These are phyloP conservation scores for Candida ascalaphidarum DNA, from an alignment of 805 yeast genomes.

Conservation along the genomic window DNA sequence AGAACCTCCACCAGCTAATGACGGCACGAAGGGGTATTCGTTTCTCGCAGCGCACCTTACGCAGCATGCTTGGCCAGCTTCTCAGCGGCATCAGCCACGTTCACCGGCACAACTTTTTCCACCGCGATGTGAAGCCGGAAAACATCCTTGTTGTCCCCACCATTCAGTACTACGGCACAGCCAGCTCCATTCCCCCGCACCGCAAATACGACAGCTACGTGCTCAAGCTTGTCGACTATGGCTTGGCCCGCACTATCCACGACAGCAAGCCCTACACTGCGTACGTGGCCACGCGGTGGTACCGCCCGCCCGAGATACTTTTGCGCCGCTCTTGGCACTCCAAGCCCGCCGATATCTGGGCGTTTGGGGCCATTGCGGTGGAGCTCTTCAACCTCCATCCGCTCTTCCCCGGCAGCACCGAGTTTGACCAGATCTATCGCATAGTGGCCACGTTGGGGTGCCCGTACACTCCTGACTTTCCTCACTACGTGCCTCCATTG, in stretches of 20 bases:
- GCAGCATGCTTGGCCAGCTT: constrained; percentile 63
- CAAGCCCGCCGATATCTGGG: constrained; percentile 76
- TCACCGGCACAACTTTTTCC: constrained; percentile 61
- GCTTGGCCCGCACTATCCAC: constrained; percentile 56
- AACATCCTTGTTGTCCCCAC: constrained; percentile 69
- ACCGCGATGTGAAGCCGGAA: constrained; percentile 92
- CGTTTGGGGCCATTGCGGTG: constrained; percentile 71
- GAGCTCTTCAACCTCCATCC: constrained; percentile 71
- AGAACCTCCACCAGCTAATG: constrained; percentile 72
- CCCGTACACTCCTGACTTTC: constrained; percentile 37
- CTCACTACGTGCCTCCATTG: constrained; percentile 26
- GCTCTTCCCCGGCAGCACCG: constrained; percentile 75
- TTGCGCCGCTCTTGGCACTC: constrained; percentile 56
- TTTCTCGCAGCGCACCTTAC: constrained; percentile 52
- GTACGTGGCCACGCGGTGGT: constrained; percentile 82
- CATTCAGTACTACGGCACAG: constrained; percentile 41
- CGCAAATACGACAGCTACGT: constrained; percentile 41
- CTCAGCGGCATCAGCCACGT: constrained; percentile 76
- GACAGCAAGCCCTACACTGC: constrained; percentile 56
- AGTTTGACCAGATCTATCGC: constrained; percentile 68
- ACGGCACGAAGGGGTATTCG: constrained; percentile 44
- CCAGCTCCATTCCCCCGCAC: constrained; percentile 28
- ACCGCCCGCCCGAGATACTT: constrained; percentile 74
- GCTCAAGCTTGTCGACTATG: constrained; percentile 74
- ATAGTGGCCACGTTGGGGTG: constrained; percentile 66